Evolutionary conservation across 2,329 filamentous ascomycete species (phyloP), one percentile per base, ranked within the genome.

Genomic region (Hypoxylon sp.): DNA sequence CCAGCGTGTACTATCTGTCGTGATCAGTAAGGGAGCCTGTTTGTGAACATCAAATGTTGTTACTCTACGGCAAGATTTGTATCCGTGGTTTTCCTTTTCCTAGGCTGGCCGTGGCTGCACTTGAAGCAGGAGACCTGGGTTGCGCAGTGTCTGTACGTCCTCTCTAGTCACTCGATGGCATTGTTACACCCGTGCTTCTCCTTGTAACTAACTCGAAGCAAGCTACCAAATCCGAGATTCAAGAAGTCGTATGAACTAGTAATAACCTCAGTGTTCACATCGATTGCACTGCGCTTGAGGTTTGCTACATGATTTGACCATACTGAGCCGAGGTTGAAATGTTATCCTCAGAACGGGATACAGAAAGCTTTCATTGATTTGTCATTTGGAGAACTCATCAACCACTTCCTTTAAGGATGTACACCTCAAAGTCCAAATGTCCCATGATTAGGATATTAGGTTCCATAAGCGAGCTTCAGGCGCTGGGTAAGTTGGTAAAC

Each of bases 341-440:
- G 11, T 54, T 26, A 17, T 54, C 50, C 24, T 54, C 50, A 9
- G 4, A 11, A 24, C 27, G 27, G 27, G 27, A 13, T 41, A 2
- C 11, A 5, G 24, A 3, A 24, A 15, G 8, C 26, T 56, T 27
- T 56, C 53, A 15, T 2, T 3, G 4, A 24, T 20, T 4, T 55
- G 48, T 2, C 38, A 21, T 8, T 38, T 26, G 2, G 47, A 48
- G 24, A 64, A 64, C 13, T 40, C 21, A 5, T 55, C 55, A 17
- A 62, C 47, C 2, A 15, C 57, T 2, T 62, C 52, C 6, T 64
- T 62, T 0, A 66, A 23, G 11, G 46, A 63, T 0, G 63, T 7
- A 17, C 63, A 64, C n/a, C 41, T 61, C 4, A 66, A 26, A 13
- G 52, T 23, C 63, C 63, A 66, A 10, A 64, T 43, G 15, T 66